These are phyloP conservation scores for Fusarium ramigenum DNA, from an alignment of 2,329 filamentous ascomycete genomes.

Conservation along the genomic window DNA sequence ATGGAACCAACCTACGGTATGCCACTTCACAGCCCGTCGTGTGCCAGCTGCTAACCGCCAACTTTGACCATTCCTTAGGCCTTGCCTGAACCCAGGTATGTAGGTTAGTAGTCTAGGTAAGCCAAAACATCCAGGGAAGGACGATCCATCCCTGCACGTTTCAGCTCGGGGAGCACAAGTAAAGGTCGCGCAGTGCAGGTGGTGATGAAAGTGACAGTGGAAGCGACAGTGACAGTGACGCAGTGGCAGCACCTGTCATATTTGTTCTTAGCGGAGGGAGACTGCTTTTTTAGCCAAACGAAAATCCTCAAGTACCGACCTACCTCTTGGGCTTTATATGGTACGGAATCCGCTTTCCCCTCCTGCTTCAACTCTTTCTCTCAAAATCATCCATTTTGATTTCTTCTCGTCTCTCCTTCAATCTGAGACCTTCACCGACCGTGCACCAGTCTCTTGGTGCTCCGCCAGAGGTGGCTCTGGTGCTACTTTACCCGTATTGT, in stretches of 20 bases:
- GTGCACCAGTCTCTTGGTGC: conserved; percentile 17
- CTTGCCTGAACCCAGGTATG: not conserved
- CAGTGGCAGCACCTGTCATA: conserved; percentile 17
- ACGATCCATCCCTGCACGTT: conserved; percentile 26
- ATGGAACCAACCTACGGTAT: not conserved
- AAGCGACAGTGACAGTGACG: not conserved
- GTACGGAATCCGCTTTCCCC: not conserved
- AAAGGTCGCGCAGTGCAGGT: not conserved
- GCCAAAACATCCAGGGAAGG: conserved; percentile 20
- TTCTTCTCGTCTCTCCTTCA: not conserved
- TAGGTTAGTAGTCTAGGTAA: not conserved
- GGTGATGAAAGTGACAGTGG: not conserved
- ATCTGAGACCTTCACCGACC: not conserved
- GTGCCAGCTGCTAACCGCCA: conserved; percentile 16
- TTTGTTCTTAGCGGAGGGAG: not conserved
- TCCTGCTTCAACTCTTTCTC: not conserved
- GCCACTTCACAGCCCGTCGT: conserved; percentile 6
- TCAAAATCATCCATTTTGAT: not conserved
- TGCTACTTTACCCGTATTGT: conserved; percentile 11
- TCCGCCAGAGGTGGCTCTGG: conserved; percentile 29
- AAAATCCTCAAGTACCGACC: not conserved
- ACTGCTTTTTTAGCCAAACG: not conserved
- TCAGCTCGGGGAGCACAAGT: conserved; percentile 17
- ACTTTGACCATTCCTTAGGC: not conserved
- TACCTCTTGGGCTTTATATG: not conserved